Conservation (phyloP, 768 basidiomycete genomes). For the Boletus rufocinnamomeus region DNA sequence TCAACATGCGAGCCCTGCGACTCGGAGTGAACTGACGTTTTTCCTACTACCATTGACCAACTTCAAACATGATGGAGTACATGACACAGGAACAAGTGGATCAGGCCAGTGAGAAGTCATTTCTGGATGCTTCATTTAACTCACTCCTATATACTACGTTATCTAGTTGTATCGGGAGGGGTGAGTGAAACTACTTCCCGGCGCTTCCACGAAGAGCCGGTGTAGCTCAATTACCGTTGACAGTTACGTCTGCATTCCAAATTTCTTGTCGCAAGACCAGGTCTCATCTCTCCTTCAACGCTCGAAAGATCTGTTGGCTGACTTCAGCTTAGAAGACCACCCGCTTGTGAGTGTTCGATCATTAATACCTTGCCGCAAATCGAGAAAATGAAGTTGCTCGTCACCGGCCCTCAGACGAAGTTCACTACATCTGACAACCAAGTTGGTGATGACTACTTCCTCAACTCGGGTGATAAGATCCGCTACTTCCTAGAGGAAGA, state of each 20-base stretch:
- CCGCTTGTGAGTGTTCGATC: constrained; percentile 60
- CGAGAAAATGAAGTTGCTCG: neutral
- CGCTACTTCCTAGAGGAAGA: constrained; percentile 93
- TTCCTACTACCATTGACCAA: neutral
- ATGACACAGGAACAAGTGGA: constrained; percentile 59
- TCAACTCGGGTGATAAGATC: constrained; percentile 92
- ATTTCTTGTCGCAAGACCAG: constrained; percentile 65
- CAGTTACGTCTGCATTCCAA: constrained; percentile 79
- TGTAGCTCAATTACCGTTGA: neutral
- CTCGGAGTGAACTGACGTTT: neutral
- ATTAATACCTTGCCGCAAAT: neutral
- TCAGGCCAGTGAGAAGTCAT: constrained; percentile 42
- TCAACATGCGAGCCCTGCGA: neutral
- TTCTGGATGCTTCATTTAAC: neutral
- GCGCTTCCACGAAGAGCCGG: neutral
- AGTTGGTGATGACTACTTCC: constrained; percentile 91
- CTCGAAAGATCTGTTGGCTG: constrained; percentile 74
- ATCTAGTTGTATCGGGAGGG: constrained; percentile 60
- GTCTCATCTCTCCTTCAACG: constrained; percentile 62
- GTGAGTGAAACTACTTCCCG: constrained; percentile 36
- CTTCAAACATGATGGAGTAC: constrained; percentile 37
- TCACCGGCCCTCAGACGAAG: constrained; percentile 60
- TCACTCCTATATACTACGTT: neutral
- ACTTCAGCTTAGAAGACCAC: constrained; percentile 77
- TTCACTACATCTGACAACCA: constrained; percentile 83